A percentile compares a stretch with the other conserved stretches of the same genome.
phyloP scores from a whole-genome alignment of 345 rosid genomes.

The Cardiospermum halicacabum region DNA sequence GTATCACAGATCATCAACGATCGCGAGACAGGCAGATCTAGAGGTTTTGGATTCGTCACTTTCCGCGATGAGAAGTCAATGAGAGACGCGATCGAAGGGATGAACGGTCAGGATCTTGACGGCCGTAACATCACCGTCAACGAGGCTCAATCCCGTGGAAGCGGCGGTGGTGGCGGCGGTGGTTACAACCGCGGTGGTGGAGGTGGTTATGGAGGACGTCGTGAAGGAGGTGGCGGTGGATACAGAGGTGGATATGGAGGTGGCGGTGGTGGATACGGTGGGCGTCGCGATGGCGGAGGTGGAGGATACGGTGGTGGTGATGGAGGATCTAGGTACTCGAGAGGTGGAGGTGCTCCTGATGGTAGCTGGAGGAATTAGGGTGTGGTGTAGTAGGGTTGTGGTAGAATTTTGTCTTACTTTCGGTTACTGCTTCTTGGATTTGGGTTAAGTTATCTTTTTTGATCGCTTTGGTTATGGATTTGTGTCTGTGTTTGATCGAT shows the following conservation, averaged over 20 bases:
- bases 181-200: conserved; percentile 29
- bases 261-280: conserved; percentile 33
- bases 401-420: neutral
- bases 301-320: conserved; percentile 26
- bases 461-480: neutral
- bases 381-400: neutral
- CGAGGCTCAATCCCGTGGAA: conserved; percentile 73
- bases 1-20: conserved; percentile 61
- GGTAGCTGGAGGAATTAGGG: conserved; percentile 60
- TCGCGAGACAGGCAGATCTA: conserved; percentile 82
- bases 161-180: conserved; percentile 40
- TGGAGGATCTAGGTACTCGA: conserved; percentile 44
- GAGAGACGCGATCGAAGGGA: conserved; percentile 85
- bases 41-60: conserved; percentile 83
- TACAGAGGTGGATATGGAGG: conserved; percentile 34
- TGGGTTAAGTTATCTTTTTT: neutral
- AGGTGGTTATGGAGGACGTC: conserved; percentile 33
- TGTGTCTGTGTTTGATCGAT: neutral
- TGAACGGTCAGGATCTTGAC: conserved; percentile 83
- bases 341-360: conserved; percentile 42
- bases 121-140: conserved; percentile 78
- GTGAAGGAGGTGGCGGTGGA: conserved; percentile 18
- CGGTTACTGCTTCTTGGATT: neutral
- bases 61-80: conserved; percentile 68
- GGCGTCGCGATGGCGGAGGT: conserved; percentile 35